A percentile compares a stretch with the other conserved stretches of the same genome.
These are phyloP conservation scores for Aspergillus floridensis DNA, from an alignment of 2,329 filamentous ascomycete species.

Conservation along the genomic window DNA sequence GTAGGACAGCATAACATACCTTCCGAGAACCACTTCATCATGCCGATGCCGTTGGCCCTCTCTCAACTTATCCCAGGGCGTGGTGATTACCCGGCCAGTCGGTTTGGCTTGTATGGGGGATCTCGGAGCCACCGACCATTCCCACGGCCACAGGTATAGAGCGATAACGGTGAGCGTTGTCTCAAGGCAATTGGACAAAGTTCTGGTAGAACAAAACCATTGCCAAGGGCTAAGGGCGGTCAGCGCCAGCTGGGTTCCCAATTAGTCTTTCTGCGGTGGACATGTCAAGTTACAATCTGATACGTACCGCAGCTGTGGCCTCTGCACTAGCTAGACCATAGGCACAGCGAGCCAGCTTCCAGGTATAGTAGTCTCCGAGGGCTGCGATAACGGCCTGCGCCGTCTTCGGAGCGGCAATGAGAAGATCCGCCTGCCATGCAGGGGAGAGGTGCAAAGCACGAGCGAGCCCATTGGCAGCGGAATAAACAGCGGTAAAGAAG, in stretches of 20 bases:
- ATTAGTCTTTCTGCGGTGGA: constrained; percentile 17
- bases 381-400: constrained; percentile 77
- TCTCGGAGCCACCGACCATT: constrained; percentile 52
- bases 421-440: constrained; percentile 60
- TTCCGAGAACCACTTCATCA: constrained; percentile 17
- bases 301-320: constrained; percentile 66
- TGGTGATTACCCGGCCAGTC: neutral
- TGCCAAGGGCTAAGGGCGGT: constrained; percentile 83
- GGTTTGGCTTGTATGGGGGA: neutral
- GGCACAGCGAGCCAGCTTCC: constrained; percentile 71
- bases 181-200: constrained; percentile 91
- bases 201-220: constrained; percentile 91
- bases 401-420: constrained; percentile 70
- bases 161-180: constrained; percentile 80
- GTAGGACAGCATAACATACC: constrained; percentile 21
- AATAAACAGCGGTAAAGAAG: constrained; percentile 77
- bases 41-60: neutral
- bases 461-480: constrained; percentile 57
- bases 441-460: constrained; percentile 54
- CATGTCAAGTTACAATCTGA: neutral
- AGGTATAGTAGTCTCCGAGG: constrained; percentile 80
- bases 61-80: neutral
- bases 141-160: constrained; percentile 84
- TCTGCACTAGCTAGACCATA: constrained; percentile 64
- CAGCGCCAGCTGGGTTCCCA: constrained; percentile 60